phyloP scores from a whole-genome alignment of 2,329 filamentous ascomycete genomes.

The Xenoacremonium recifei region DNA sequence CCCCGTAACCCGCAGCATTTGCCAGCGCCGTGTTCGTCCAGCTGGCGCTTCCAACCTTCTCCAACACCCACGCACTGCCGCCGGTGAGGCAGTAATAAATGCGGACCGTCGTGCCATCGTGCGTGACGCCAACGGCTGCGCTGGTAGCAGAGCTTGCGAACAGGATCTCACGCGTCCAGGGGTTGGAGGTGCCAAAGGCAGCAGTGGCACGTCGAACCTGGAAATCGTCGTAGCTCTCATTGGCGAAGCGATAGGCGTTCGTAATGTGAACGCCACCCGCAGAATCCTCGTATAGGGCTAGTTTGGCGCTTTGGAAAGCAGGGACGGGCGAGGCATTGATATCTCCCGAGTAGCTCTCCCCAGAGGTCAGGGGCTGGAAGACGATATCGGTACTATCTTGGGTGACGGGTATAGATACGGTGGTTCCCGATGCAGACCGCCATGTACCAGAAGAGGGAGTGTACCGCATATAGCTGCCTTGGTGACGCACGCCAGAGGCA shows the following conservation, averaged over 20 bases:
- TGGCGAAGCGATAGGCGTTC: conserved; percentile 18
- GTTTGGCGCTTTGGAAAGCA: conserved; percentile 18
- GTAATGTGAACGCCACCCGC: conserved; percentile 12
- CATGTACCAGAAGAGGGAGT: conserved; percentile 17
- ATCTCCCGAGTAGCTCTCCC: conserved; percentile 17
- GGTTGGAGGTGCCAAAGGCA: conserved; percentile 9
- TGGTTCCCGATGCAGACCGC: conserved; percentile 10
- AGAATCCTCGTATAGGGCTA: conserved; percentile 18
- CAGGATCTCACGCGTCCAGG: conserved; percentile 18
- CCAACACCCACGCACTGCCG: conserved; percentile 16
- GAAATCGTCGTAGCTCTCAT: conserved; percentile 10
- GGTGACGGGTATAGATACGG: conserved; percentile 11
- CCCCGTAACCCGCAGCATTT: conserved; percentile 9
- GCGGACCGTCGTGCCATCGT: conserved; percentile 13
- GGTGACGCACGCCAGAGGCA: conserved; percentile 23
- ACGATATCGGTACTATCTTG: conserved; percentile 12
- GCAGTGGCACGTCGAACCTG: conserved; percentile 17
- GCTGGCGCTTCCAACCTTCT: conserved; percentile 10
- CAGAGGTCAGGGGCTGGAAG: conserved; percentile 19
- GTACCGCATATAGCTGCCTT: conserved; percentile 25
- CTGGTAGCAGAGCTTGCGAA: conserved; percentile 13
- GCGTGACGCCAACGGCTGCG: conserved; percentile 16
- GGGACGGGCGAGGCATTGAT: conserved; percentile 16
- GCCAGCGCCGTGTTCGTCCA: conserved; percentile 15
- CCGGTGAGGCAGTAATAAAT: conserved; percentile 19